These are phyloP conservation scores for Russula sp. DNA, from an alignment of 768 basidiomycete species.

Conservation along the genomic window DNA sequence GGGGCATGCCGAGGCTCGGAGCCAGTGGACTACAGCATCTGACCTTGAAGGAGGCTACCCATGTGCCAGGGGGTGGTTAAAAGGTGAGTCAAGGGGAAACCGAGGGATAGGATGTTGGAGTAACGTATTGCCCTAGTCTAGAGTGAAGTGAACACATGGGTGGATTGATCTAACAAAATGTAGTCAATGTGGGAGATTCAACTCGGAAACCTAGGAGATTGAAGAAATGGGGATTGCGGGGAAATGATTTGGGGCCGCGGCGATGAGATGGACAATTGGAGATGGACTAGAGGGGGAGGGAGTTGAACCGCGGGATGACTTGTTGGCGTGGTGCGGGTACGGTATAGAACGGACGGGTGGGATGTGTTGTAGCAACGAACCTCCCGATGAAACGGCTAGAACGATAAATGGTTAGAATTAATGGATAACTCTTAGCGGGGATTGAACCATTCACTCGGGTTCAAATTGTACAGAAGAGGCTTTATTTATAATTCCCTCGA, in stretches of 20 bases:
- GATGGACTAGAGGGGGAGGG: not conserved
- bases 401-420: constrained; percentile 7
- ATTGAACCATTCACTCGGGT: constrained; percentile 19
- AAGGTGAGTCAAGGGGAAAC: not conserved
- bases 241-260: constrained; percentile 5
- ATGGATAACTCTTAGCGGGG: constrained; percentile 17
- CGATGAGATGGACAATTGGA: constrained; percentile 1
- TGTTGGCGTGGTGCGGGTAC: not conserved
- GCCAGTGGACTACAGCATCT: constrained; percentile 13
- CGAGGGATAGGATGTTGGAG: not conserved
- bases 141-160: constrained; percentile 5
- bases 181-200: not conserved
- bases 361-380: not conserved
- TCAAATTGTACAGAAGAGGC: constrained; percentile 19
- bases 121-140: not conserved
- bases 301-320: constrained; percentile 1
- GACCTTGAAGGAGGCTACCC: constrained; percentile 6
- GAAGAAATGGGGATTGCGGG: not conserved
- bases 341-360: not conserved
- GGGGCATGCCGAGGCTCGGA: constrained; percentile 16
- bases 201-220: not conserved
- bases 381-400: not conserved
- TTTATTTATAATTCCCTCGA: constrained; percentile 23
- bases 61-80: constrained; percentile 19
- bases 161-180: not conserved